Evolutionary conservation across 2,329 filamentous ascomycete species (phyloP).

Genomic region (Beauveria rudraprayagi): DNA sequence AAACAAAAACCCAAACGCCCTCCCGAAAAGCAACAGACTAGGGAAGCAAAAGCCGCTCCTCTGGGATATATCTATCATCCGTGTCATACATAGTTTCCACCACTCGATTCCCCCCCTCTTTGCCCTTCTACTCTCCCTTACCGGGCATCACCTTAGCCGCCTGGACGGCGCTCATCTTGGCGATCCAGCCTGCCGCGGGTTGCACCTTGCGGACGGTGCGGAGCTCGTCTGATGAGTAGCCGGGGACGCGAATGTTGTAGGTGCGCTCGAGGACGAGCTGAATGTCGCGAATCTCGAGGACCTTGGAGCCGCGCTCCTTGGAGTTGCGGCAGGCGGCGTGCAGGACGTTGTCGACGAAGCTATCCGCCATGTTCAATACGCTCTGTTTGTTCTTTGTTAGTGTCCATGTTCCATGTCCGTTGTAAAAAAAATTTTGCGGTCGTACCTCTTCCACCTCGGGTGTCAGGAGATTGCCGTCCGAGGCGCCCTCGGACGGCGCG

Average conservation of each 20-base stretch:
- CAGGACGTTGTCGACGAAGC: conserved; percentile 89
- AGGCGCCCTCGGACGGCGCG: conserved; percentile 56
- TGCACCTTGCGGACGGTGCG: conserved; percentile 90
- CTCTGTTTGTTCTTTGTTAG: conserved; percentile 44
- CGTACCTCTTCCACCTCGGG: conserved; percentile 93
- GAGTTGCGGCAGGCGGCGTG: conserved; percentile 81
- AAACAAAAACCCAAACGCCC: no score
- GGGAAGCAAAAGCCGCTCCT: no score
- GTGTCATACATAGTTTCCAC: not conserved
- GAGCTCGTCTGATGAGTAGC: conserved; percentile 89
- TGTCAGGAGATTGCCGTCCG: conserved; percentile 68
- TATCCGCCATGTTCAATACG: conserved; percentile 81
- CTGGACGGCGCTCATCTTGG: conserved; percentile 95
- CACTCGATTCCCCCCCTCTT: not conserved
- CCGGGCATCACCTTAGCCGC: conserved; percentile 75
- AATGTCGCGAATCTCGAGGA: conserved; percentile 81
- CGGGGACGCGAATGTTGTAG: conserved; percentile 87
- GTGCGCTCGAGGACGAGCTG: conserved; percentile 76
- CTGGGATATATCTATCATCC: no score
- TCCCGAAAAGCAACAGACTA: no score
- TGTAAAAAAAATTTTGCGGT: not conserved
- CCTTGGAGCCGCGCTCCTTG: conserved; percentile 84
- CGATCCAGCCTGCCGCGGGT: conserved; percentile 80
- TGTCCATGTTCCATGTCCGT: not conserved
- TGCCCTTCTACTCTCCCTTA: conserved; percentile 38